Evolutionary conservation across 2,329 filamentous ascomycete species (phyloP), one percentile per base, ranked within the genome.

Genomic region (Ophiostoma sp.): DNA sequence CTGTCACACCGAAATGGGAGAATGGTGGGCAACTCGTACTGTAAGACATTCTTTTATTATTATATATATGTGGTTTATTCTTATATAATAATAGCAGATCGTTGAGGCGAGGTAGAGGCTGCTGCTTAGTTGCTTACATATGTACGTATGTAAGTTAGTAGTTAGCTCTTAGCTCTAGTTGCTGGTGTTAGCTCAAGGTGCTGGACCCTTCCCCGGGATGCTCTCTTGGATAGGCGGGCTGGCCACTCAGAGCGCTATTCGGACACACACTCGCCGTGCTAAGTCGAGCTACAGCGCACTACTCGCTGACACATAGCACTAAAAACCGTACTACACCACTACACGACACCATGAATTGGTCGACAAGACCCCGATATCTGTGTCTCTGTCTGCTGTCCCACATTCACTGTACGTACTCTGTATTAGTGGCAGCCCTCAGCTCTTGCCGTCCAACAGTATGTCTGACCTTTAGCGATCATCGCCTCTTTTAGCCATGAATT

Each of bases 321-420:
- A 62, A 60, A 15, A 31, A 33, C 1, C 4, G 57, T n/a, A 33
- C 57, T 62, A 62, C 57, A 62, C 57, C 57, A 62, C 57, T 31
- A 62, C 57, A 62, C 57, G 27, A 57, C 52, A 57, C 52, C 52
- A 57, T 57, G 52, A 48, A 41, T 11, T 41, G 39, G 39, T 48
- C n/a, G 44, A 48, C 44, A 48, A 5, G 44, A 44, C 6, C 7
- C 44, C 17, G 15, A 17, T 17, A 48, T 48, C 10, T 57, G 1
- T 31, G 27, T 31, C 27, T 31, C 27, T 31, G 27, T 31, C 27
- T 31, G 27, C 27, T 31, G 27, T 31, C 27, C 17, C 48, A 52
- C 48, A n/a, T 52, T n/a, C 48, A 52, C 20, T 20, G 8, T 20
- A 52, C 20, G 20, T n/a, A 48, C 44, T n/a, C 36, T 39, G 39